Evolutionary conservation across 202 grass and related monocot genomes (phyloP).

Genomic region (Bolboschoenoplectus hybrid): DNA sequence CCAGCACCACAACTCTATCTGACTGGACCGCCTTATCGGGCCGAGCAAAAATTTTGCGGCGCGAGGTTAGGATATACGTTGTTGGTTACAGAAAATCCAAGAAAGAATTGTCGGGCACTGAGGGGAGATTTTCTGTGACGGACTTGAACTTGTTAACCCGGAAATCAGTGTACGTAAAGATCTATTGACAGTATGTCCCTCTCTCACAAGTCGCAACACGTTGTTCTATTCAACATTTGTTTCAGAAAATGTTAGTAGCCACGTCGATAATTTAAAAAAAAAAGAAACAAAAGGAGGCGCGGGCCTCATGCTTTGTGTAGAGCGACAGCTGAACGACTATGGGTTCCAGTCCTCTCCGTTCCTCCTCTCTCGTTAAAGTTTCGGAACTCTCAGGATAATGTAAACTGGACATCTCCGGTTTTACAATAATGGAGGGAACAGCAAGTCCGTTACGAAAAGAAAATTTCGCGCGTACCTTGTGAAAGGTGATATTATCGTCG

Average conservation of each 20-base stretch:
- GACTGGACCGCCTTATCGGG: neutral
- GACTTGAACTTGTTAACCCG: neutral
- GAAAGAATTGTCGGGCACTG: neutral
- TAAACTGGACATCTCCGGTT: neutral
- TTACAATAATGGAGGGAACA: neutral
- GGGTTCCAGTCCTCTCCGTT: neutral
- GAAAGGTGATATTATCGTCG: conserved; percentile 99
- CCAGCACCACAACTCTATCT: neutral
- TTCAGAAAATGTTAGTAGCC: neutral
- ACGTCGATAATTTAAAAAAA: neutral
- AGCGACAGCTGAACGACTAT: conserved; percentile 27
- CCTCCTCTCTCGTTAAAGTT: too few species aligned
- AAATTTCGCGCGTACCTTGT: conserved; percentile 68
- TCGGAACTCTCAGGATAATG: too few species aligned
- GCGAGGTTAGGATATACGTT: neutral
- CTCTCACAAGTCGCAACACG: neutral
- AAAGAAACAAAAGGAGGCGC: too few species aligned
- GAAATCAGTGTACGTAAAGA: neutral
- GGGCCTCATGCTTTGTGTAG: neutral
- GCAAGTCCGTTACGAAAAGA: neutral
- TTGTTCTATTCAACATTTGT: neutral
- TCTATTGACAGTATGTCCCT: neutral
- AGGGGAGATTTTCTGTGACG: neutral
- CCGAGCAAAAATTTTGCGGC: neutral
- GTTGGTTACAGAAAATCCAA: conserved; percentile 28